Base-by-base conservation (phyloP, 2,329 filamentous ascomycete genomes). In the Trichoderma hamatum region DNA sequence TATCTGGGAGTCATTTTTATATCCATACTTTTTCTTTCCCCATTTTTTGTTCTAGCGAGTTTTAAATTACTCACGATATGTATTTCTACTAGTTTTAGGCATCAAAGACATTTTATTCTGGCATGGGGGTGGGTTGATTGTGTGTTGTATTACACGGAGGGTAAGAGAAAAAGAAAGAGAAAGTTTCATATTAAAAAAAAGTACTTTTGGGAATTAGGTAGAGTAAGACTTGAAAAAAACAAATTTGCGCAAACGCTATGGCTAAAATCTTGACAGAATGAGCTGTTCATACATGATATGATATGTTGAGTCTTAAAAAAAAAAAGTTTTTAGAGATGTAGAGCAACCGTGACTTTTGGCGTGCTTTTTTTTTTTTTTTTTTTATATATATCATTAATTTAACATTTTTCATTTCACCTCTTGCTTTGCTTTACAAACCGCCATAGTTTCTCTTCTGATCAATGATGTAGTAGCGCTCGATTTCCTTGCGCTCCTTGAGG, bases 401-500 rank as follows among this genome's bases (percentile, higher is more conserved):
- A 16, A 21, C 24, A 51, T 36, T 60, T 30, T 54, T 61, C 24
- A 3, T 51, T 30, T 58, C 19, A 28, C 4, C 43, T 28, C 58
- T 56, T 34, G 11, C 19, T 46, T 46, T 19, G 13, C 14, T 39
- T 77, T 86, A 86, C 36, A 83, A 80, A 63, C 84, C 79, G 70
- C 78, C 79, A 72, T 82, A 81, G 64, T 89, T 88, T 71, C 80
- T 87, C 87, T 96, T 96, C 84, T 93, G 89, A 76, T 95, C 92
- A 75, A 96, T 94, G 76, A 92, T 86, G 70, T 89, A 87, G 82
- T 93, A 96, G 70, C 92, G 85, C 79, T 92, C 89, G 75, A 88
- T 88, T 82, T 96, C 92, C 80, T 91, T 92, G 76, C 92, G 89
- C 75, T 93, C 90, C 84, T 94, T 94, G 74, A 93, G 84, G 55